Percentiles rank a stretch among this genome's conserved stretches.
phyloP scores from a whole-genome alignment of 495 filamentous ascomycete species.

The Parathielavia appendiculata region DNA sequence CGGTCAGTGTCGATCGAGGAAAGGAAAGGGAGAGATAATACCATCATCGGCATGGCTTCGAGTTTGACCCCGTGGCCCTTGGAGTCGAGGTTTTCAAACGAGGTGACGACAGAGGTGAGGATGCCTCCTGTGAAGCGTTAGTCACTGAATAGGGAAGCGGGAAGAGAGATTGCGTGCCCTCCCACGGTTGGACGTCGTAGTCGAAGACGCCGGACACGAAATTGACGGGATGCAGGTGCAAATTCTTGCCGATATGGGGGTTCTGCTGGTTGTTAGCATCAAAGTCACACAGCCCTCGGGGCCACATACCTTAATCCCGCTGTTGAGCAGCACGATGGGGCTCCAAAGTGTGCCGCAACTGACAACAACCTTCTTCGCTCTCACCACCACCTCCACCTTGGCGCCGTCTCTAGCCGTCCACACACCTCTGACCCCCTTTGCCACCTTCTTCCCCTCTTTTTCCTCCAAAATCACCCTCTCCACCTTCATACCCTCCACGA shows the following conservation, averaged over 20 bases:
- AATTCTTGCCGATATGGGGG: constrained; percentile 74
- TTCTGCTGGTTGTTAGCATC: constrained; percentile 51
- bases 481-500: constrained; percentile 72
- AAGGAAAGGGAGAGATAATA: constrained; percentile 17
- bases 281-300: not conserved
- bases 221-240: constrained; percentile 73
- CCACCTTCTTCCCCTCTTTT: constrained; percentile 46
- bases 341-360: constrained; percentile 68
- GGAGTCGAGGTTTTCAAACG: constrained; percentile 77
- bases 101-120: constrained; percentile 68
- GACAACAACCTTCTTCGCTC: constrained; percentile 77
- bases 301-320: constrained; percentile 51
- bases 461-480: constrained; percentile 63
- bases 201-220: constrained; percentile 58
- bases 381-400: constrained; percentile 59
- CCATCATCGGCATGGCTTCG: constrained; percentile 62
- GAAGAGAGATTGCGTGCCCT: constrained; percentile 44
- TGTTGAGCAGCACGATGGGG: constrained; percentile 69
- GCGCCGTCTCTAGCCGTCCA: constrained; percentile 69
- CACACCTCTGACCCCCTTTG: constrained; percentile 61
- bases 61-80: constrained; percentile 81
- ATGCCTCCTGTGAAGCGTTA: constrained; percentile 15
- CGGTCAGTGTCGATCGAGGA: constrained; percentile 5
- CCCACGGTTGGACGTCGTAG: constrained; percentile 67
- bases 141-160: not conserved